Conservation (phyloP, 495 filamentous ascomycete genomes). For the Tuber microsphaerosporum region DNA sequence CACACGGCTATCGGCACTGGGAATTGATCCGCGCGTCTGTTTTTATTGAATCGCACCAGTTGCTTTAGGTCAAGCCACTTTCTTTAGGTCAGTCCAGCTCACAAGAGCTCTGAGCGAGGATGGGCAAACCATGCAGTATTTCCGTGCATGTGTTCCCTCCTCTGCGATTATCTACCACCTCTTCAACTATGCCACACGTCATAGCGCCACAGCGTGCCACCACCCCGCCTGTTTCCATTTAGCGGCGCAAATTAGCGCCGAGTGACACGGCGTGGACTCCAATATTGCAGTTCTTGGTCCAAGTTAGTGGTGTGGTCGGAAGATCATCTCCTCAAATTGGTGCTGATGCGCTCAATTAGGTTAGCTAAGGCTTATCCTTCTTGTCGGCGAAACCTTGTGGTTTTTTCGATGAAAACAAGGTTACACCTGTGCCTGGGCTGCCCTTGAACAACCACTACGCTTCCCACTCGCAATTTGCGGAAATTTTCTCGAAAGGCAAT, state of each 20-base stretch:
- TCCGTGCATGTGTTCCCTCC: not conserved
- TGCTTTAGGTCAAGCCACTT: not conserved
- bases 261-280: not conserved
- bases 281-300: not conserved
- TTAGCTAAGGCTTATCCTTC: not conserved
- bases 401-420: not conserved
- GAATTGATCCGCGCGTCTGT: not conserved
- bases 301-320: not conserved
- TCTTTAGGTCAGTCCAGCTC: not conserved
- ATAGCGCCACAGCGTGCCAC: not conserved
- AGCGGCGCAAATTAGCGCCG: not conserved
- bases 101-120: not conserved
- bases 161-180: not conserved
- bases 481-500: not conserved
- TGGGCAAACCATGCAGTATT: not conserved
- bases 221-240: not conserved
- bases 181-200: not conserved
- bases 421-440: not conserved
- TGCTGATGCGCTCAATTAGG: not conserved
- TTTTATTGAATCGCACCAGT: not conserved
- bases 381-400: not conserved
- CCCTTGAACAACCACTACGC: not conserved
- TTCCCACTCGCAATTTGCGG: not conserved
- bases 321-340: not conserved
- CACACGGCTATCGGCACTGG: too few species aligned